Base-by-base conservation (phyloP, 1,139 yeast genomes). In the Suhomyces terraborum region DNA sequence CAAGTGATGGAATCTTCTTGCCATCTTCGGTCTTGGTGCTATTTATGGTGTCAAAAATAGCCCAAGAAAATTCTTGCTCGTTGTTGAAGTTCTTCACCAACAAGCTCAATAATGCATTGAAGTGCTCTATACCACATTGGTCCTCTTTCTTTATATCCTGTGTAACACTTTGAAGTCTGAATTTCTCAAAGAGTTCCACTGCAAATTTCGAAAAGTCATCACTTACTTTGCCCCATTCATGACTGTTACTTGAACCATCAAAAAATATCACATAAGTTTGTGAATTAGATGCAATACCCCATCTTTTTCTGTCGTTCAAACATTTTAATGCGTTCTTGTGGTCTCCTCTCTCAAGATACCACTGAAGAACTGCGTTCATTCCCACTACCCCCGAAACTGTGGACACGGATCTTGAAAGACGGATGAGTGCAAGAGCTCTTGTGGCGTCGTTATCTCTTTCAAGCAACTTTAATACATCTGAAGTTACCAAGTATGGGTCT, bases 231-330 rank as follows among this genome's bases (percentile, higher is more conserved):
- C 76, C 77, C 70, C 70, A 69, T 26, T 58, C 54, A 25, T 57
- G 55, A 8, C 58, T 48, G 38, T 74, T 70, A 3, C 84, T 69
- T 34, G 82, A 64, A 0, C 87, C 88, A 42, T 74, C 68, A 47
- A 83, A 80, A 4, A 84, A 53, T 3, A 80, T 75, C 3, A 82
- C 75, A 45, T 75, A 67, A 1, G 85, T 74, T 35, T 77, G 76
- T 16, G 76, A 73, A 50, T 81, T 78, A 4, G 70, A 61, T 1
- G 75, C 73, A 14, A 81, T 72, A 1, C 75, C 76, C 80, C 85
- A 77, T 53, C 81, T 82, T 50, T 78, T 80, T 38, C 87, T 66
- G 59, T 75, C 73, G 43, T 72, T 69, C 44, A 73, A 70, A 21
- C 77, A 48, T 35, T 75, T 75, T 32, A 82, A 47, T 0, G 84